phyloP scores from a whole-genome alignment of 306 rosid genomes.

The Medicago arabica region DNA sequence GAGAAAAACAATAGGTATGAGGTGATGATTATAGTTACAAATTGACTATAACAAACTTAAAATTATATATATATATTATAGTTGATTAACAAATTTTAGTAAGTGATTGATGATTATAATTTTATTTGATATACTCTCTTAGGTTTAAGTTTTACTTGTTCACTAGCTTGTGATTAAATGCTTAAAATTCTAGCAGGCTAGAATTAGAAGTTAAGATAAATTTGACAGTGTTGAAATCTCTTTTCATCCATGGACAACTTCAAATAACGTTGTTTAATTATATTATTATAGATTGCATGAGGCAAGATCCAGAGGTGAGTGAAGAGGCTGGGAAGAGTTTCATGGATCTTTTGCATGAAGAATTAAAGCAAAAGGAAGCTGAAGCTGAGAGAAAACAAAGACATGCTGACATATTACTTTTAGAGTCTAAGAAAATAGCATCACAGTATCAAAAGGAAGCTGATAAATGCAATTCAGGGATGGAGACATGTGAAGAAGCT shows the following conservation, averaged over 20 bases:
- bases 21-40: not conserved
- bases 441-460: constrained; percentile 68
- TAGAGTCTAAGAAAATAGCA: constrained; percentile 62
- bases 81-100: not conserved
- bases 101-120: not conserved
- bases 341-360: constrained; percentile 50
- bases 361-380: constrained; percentile 54
- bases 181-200: too few relatives aligned
- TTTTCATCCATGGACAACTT: constrained; percentile 2
- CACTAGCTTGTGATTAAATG: too few relatives aligned
- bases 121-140: too few relatives aligned
- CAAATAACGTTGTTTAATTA: constrained; percentile 25
- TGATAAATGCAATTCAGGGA: constrained; percentile 67
- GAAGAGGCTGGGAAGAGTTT: constrained; percentile 55
- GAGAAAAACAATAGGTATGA: not conserved
- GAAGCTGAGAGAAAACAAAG: constrained; percentile 52
- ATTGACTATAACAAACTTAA: too few relatives aligned
- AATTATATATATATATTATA: not conserved
- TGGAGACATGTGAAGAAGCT: constrained; percentile 63
- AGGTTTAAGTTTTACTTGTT: too few relatives aligned
- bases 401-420: constrained; percentile 44
- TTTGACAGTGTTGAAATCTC: too few relatives aligned
- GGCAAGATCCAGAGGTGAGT: constrained; percentile 55
- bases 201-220: too few relatives aligned
- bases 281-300: constrained; percentile 54